phyloP scores from a whole-genome alignment of 257 asterid species.

The Solanum ossicruentum region DNA sequence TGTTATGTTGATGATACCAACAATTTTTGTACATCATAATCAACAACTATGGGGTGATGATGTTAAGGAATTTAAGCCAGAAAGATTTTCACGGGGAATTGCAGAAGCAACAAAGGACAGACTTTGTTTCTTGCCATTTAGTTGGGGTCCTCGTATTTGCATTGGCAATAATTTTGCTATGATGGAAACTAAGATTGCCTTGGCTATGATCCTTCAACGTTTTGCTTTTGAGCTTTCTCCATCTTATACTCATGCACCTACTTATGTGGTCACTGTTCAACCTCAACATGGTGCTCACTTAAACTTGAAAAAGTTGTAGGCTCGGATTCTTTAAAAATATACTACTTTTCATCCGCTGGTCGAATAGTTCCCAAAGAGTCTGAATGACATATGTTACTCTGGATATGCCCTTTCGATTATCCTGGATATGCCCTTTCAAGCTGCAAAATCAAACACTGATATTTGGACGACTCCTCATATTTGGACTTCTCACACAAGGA shows the following conservation, averaged over 20 bases:
- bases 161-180: conserved; percentile 35
- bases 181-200: conserved; percentile 32
- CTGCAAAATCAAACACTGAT: no score
- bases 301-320: neutral
- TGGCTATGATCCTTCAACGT: conserved; percentile 20
- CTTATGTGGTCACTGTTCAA: conserved; percentile 22
- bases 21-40: conserved; percentile 28
- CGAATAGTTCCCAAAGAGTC: neutral
- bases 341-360: neutral
- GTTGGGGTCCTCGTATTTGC: conserved; percentile 41
- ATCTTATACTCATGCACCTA: conserved; percentile 36
- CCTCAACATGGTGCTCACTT: conserved; percentile 37
- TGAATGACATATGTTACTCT: neutral
- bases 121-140: conserved; percentile 27
- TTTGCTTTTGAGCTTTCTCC: conserved; percentile 35
- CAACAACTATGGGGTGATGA: conserved; percentile 35
- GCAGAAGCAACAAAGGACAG: conserved; percentile 30
- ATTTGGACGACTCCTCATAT: no score
- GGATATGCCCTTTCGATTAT: no score
- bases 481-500: neutral
- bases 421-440: no score
- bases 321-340: neutral
- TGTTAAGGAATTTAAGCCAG: conserved; percentile 36
- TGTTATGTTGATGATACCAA: conserved; percentile 17
- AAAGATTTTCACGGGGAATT: conserved; percentile 33